Evolutionary conservation across 164 flowering plant species (phyloP).

Genomic region (Vitis cinerea): DNA sequence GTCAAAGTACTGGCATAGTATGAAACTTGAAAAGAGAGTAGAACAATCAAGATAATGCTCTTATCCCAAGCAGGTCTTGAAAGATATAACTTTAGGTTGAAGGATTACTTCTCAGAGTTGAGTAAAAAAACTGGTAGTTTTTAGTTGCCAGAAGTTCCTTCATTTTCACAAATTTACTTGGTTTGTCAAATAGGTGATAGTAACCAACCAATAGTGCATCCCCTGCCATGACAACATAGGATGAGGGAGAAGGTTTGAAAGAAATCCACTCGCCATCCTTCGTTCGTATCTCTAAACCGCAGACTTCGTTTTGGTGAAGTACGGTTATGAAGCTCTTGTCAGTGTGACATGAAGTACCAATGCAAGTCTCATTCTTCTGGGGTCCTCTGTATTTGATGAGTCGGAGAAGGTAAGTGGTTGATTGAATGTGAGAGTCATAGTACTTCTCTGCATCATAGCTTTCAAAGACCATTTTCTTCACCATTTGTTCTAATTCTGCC

Average conservation of each 20-base stretch:
- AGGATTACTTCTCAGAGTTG: no score
- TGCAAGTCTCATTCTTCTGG: background rate
- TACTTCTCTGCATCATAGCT: constrained; percentile 23
- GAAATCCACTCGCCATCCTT: constrained; percentile 26
- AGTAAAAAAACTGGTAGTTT: no score
- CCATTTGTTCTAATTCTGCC: constrained; percentile 12
- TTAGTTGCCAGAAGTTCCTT: no score
- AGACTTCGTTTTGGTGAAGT: constrained; percentile 23
- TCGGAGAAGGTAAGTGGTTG: constrained; percentile 19
- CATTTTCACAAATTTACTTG: background rate
- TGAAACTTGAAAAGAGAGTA: no score
- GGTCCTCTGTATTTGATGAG: constrained; percentile 22
- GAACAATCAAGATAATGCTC: no score
- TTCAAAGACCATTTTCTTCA: constrained; percentile 31
- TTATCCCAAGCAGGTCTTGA: no score
- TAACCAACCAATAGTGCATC: constrained; percentile 21
- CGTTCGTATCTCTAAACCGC: constrained; percentile 31
- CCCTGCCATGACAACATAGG: constrained; percentile 22
- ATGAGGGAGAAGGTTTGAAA: constrained; percentile 8
- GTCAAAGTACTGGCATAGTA: no score
- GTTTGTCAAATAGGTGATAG: background rate
- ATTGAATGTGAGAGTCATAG: constrained; percentile 9
- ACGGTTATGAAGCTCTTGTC: constrained; percentile 24
- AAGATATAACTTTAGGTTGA: no score
- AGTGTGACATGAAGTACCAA: constrained; percentile 18